Evolutionary conservation across 768 basidiomycete genomes (phyloP).

Genomic region (Amyloporia xantha): DNA sequence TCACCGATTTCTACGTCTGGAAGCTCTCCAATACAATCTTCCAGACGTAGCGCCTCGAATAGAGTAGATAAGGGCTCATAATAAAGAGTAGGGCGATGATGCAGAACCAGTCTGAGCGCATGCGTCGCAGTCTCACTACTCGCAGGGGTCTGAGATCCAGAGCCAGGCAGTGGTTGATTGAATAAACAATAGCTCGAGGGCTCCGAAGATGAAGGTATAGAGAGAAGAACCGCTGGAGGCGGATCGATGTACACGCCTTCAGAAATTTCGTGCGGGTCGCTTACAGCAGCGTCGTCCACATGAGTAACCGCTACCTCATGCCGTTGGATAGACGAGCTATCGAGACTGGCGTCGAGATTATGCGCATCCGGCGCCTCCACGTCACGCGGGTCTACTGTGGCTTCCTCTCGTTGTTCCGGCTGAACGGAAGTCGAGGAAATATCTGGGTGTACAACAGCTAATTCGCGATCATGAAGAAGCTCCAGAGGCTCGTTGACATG

Average conservation of each 20-base stretch:
- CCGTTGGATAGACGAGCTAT: background rate
- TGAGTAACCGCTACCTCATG: background rate
- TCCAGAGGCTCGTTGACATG: too few relatives aligned
- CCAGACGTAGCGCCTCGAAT: constrained; percentile 67
- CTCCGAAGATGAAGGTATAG: constrained; percentile 31
- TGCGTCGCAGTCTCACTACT: constrained; percentile 1
- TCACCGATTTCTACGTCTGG: constrained; percentile 51
- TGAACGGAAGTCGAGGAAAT: background rate
- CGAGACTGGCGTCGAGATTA: background rate
- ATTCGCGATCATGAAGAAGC: too few relatives aligned
- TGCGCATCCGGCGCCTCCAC: background rate
- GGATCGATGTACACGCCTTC: constrained; percentile 66
- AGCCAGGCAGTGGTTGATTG: constrained; percentile 36
- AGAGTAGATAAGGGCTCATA: constrained; percentile 68
- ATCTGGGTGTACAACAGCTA: too few relatives aligned
- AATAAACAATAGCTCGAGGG: constrained; percentile 44
- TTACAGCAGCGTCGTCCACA: too few relatives aligned
- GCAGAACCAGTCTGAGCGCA: constrained; percentile 40
- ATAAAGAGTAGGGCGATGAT: constrained; percentile 61
- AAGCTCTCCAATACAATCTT: constrained; percentile 42
- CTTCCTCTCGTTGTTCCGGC: background rate
- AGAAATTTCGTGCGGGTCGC: constrained; percentile 18
- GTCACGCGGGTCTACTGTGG: background rate
- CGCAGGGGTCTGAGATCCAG: constrained; percentile 15
- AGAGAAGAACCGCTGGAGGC: constrained; percentile 61